Evolutionary conservation across 1,284 basidiomycete species (phyloP).

Genomic region (Austroboletus sp.): DNA sequence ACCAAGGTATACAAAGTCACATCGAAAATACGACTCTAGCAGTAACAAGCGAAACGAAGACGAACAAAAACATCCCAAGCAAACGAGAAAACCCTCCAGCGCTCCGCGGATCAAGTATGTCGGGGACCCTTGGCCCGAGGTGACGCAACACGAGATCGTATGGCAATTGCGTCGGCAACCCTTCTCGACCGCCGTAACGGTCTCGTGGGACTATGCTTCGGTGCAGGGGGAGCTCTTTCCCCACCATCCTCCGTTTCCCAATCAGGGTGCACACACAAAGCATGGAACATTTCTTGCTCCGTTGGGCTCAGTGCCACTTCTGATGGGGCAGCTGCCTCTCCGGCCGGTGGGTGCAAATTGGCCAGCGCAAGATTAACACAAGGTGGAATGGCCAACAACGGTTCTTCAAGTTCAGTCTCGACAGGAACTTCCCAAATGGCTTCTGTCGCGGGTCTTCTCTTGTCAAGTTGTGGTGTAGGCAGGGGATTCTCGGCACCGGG

Average conservation of each 20-base stretch:
- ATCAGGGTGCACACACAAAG: slow-evolving; percentile 52
- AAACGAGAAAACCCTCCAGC: not conserved
- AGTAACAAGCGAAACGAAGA: slow-evolving; percentile 16
- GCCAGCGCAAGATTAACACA: slow-evolving; percentile 29
- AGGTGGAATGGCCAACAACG: slow-evolving; percentile 24
- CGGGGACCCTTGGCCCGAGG: slow-evolving; percentile 27
- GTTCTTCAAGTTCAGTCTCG: slow-evolving; percentile 25
- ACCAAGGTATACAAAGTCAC: slow-evolving; percentile 23
- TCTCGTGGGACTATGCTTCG: not conserved
- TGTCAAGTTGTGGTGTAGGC: slow-evolving; percentile 8
- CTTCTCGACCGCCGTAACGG: slow-evolving; percentile 58
- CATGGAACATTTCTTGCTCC: slow-evolving; percentile 63
- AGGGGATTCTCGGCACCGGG: slow-evolving; percentile 11
- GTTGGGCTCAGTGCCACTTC: slow-evolving; percentile 57
- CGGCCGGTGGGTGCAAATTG: slow-evolving; percentile 20
- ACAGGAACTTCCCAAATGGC: slow-evolving; percentile 16
- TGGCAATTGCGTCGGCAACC: slow-evolving; percentile 53
- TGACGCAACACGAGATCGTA: slow-evolving; percentile 36
- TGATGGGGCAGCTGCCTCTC: slow-evolving; percentile 7
- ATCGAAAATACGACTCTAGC: slow-evolving; percentile 24
- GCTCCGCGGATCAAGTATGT: slow-evolving; percentile 21
- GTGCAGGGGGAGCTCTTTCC: slow-evolving; percentile 2
- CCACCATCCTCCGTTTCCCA: slow-evolving; percentile 42
- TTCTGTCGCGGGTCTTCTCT: slow-evolving; percentile 8
- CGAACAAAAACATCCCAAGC: slow-evolving; percentile 2